Base-by-base conservation (phyloP, 2,329 filamentous ascomycete species). In the Pestalotiopsis sp. region DNA sequence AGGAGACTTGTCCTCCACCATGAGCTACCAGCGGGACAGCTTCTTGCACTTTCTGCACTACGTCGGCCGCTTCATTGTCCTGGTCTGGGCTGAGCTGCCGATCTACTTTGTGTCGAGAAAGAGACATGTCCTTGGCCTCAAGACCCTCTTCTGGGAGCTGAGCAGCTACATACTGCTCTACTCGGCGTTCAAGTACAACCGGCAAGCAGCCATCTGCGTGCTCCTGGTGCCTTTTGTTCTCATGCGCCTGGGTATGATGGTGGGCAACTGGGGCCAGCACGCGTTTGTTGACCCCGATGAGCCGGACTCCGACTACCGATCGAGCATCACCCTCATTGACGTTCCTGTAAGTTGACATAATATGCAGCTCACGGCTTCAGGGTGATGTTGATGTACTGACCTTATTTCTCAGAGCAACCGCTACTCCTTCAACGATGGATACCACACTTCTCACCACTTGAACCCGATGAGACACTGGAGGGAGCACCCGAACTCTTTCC, bases 211-310 rank as follows among this genome's bases (percentile, higher is more conserved):
- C 0, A 75, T 88, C 4, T 93, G 91, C 73, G 89, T 89, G 0
- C 86, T 93, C 36, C 74, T 94, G 1, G 76, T 94, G 1, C 93
- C 93, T 0, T 83, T 95, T 23, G 72, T 87, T 2, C 78, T 91
- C 38, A 85, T 95, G 79, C 86, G 93, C 0, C 73, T 93, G 20
- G 92, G 90, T 0, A 79, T 95, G 71, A 95, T 95, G 93, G 85
- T 93, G 7, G 93, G 93, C 1, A 95, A 95, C 76, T 95, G 92
- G 92, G 93, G 92, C 3, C 93, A 95, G 77, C 93, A 95, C 77
- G 92, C 92, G 1, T 90, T 95, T 71, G 92, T 95, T 6, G 92
- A 95, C 74, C 87, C 90, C 39, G 82, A 88, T 13, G 90, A 93
- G 72, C 93, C 93, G 0, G 88, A 93, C 74, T 94, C 92, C 0